Conservation (phyloP, 2,329 filamentous ascomycete genomes). For the Fusarium anthophilum region DNA sequence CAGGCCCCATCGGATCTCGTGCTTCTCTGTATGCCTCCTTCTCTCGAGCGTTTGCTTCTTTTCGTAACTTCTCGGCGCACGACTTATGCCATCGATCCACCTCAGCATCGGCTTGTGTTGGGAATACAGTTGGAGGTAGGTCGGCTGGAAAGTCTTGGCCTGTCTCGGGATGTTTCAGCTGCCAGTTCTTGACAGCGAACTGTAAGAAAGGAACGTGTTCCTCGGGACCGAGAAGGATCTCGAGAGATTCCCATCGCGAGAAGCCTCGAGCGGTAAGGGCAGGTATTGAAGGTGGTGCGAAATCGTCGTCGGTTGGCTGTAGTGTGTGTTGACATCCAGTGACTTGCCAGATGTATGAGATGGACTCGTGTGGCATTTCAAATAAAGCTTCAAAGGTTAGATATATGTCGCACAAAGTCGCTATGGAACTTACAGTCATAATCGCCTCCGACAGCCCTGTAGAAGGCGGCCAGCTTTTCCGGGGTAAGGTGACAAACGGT, state of each 20-base stretch:
- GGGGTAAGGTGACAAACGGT: conserved; percentile 66
- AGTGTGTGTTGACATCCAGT: conserved; percentile 90
- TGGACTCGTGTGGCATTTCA: conserved; percentile 74
- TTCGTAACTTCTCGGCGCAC: conserved; percentile 75
- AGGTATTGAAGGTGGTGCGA: conserved; percentile 79
- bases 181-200: conserved; percentile 80
- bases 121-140: conserved; percentile 71
- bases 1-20: conserved; percentile 40
- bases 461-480: conserved; percentile 78
- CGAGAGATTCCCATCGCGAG: conserved; percentile 92
- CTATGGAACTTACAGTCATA: conserved; percentile 67
- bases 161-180: conserved; percentile 78
- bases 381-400: conserved; percentile 70
- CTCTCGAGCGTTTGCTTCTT: conserved; percentile 60
- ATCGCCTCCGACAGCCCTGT: conserved; percentile 77
- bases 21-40: conserved; percentile 43
- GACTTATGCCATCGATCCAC: conserved; percentile 87
- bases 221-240: conserved; percentile 86
- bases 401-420: neutral
- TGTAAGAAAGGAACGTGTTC: conserved; percentile 88
- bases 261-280: conserved; percentile 86
- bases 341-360: conserved; percentile 93
- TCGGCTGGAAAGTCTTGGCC: conserved; percentile 72
- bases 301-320: conserved; percentile 78
- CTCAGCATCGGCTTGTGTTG: conserved; percentile 76